phyloP scores from a whole-genome alignment of 805 yeast species.

The Metschnikowia amazonensis region DNA sequence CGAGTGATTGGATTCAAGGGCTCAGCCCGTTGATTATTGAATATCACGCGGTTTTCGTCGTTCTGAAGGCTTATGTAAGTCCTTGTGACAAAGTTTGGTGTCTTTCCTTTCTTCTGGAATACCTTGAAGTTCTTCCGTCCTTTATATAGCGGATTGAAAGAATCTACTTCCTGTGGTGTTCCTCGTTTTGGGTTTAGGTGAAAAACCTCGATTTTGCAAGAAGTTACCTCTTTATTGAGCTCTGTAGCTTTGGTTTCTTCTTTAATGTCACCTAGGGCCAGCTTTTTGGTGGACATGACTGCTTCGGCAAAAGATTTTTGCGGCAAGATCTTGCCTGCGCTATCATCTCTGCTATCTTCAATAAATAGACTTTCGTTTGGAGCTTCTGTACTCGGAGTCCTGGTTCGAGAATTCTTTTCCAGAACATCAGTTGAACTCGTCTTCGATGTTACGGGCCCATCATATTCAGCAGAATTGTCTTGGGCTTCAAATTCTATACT shows the following conservation, averaged over 20 bases:
- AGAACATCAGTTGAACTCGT: neutral
- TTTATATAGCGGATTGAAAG: neutral
- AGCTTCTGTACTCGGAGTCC: neutral
- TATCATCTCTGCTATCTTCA: neutral
- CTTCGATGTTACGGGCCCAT: neutral
- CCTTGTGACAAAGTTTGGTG: slow-evolving; percentile 12
- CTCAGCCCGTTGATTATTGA: slow-evolving; percentile 3
- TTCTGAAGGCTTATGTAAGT: slow-evolving; percentile 15
- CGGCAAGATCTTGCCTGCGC: neutral
- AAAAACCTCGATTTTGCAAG: slow-evolving; percentile 2
- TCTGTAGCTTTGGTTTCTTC: neutral
- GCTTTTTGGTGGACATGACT: slow-evolving; percentile 3
- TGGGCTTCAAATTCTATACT: neutral
- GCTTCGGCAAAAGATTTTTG: slow-evolving; percentile 4
- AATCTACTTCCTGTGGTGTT: neutral
- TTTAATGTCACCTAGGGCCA: neutral
- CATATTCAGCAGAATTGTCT: neutral
- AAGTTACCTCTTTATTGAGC: neutral
- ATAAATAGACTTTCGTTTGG: neutral
- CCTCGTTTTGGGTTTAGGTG: neutral
- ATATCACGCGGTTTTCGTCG: slow-evolving; percentile 9
- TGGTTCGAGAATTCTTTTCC: neutral
- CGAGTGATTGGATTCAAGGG: neutral
- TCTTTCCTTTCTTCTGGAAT: slow-evolving; percentile 10
- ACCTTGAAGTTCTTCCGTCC: slow-evolving; percentile 18